Conservation (phyloP, 164 flowering plant species). For the Warburgia ugandensis region DNA sequence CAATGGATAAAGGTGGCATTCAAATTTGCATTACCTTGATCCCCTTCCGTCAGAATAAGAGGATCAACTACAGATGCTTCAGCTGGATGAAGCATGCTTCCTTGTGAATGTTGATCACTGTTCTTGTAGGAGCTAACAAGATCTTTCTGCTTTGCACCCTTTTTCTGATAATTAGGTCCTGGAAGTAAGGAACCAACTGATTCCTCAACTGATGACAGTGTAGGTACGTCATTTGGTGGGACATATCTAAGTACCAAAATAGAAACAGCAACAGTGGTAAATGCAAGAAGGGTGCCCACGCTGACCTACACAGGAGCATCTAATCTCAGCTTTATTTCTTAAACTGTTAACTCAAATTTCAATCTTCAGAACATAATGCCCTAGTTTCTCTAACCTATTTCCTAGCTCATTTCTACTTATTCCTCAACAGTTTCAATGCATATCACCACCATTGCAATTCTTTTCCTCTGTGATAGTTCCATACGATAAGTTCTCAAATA, state of each 20-base stretch:
- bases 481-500: too few species aligned
- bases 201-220: slow-evolving; percentile 72
- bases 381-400: too few species aligned
- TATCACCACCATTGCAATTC: too few species aligned
- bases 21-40: slow-evolving; percentile 15
- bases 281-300: slow-evolving; percentile 95
- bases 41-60: slow-evolving; percentile 31
- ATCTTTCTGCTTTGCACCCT: slow-evolving; percentile 16
- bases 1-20: neutral
- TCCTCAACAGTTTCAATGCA: too few species aligned
- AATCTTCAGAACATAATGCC: too few species aligned
- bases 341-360: too few species aligned
- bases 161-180: slow-evolving; percentile 18
- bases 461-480: too few species aligned
- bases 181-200: slow-evolving; percentile 54
- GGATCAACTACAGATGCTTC: slow-evolving; percentile 38
- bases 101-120: too few species aligned
- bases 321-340: too few species aligned
- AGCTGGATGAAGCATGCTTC: slow-evolving; percentile 8
- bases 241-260: slow-evolving; percentile 86
- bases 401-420: too few species aligned
- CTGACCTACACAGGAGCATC: slow-evolving; percentile 39
- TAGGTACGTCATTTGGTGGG: slow-evolving; percentile 86
- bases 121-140: neutral
- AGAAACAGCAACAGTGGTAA: slow-evolving; percentile 86